Evolutionary conservation across 116 monocot species (phyloP), one percentile per base, ranked within the genome.

Genomic region (Dioscorea cayenensis): DNA sequence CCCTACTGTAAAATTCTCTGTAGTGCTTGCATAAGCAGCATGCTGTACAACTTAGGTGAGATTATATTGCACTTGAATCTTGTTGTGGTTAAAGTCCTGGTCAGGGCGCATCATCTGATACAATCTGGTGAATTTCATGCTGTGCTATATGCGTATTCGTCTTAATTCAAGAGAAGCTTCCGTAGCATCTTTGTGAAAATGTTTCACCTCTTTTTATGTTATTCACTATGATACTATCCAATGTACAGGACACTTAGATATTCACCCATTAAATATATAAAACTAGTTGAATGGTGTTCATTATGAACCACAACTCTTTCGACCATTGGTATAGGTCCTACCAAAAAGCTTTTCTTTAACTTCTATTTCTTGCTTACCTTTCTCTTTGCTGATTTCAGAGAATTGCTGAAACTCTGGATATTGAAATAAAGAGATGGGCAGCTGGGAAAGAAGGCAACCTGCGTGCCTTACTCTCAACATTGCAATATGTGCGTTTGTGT

Each of bases 371-470:
- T 5, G 10, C n/a, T 55, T n/a, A 55, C 5, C 17, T n/a, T 55
- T 12, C 55, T 55, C 10, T 74, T 7, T 73, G 18, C 29, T 73
- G 19, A 75, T 77, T 74, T 64, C 90, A 96, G 96, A 96, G 90
- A 69, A 86, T 96, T 64, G 63, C 74, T 76, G 92, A 90, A 76
- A 84, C 92, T 32, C 66, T 96, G 74, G 92, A 96, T 75, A 51
- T 84, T 63, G 96, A 96, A 76, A 90, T 96, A 67, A 96, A 75
- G 66, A 69, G 96, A 43, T 96, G 96, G 96, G 80, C 90, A 74
- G 88, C 92, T 72, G 92, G 92, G 60, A 96, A 96, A 81, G 92
- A 96, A 80, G 88, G 88, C 74, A 92, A 96, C 75, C 73, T 96
- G 66, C 85, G 96, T 68, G 92, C 92, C 58, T 83, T 96, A 73